Evolutionary conservation across 2,329 filamentous ascomycete species (phyloP).

Genomic region (Metarhizium guizhouense): DNA sequence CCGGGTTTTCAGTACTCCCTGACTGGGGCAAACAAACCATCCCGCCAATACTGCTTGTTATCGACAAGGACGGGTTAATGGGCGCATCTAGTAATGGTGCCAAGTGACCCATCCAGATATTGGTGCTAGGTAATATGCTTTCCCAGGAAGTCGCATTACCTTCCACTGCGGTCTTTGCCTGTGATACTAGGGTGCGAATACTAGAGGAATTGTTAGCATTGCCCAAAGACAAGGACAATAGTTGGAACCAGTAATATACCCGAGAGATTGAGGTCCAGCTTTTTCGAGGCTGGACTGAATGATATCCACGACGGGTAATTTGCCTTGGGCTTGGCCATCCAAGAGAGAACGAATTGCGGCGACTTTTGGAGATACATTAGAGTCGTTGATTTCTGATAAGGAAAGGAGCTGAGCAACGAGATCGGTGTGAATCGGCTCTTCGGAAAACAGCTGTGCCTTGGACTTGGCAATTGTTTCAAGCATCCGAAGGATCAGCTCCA

Average conservation of each 20-base stretch:
- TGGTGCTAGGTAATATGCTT: slow-evolving; percentile 53
- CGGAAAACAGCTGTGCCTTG: slow-evolving; percentile 33
- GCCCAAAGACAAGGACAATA: not conserved
- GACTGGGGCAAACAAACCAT: slow-evolving; percentile 48
- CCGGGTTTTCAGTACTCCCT: not conserved
- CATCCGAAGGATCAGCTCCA: slow-evolving; percentile 28
- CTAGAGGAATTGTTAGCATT: slow-evolving; percentile 17
- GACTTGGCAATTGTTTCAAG: slow-evolving; percentile 40
- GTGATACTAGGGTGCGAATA: slow-evolving; percentile 44
- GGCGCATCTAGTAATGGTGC: slow-evolving; percentile 36
- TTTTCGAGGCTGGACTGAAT: slow-evolving; percentile 47
- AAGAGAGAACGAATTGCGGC: slow-evolving; percentile 34
- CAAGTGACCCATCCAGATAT: slow-evolving; percentile 60
- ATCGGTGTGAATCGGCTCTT: slow-evolving; percentile 35
- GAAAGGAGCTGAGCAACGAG: slow-evolving; percentile 45
- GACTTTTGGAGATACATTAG: slow-evolving; percentile 29
- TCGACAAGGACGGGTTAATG: slow-evolving; percentile 56
- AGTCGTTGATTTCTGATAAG: slow-evolving; percentile 40
- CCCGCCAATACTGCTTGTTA: slow-evolving; percentile 66
- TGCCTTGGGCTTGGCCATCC: slow-evolving; percentile 32
- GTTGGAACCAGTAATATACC: slow-evolving; percentile 26
- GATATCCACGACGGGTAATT: slow-evolving; percentile 38
- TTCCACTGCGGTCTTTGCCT: slow-evolving; percentile 26
- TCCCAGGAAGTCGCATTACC: slow-evolving; percentile 19
- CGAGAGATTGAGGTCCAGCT: slow-evolving; percentile 38